phyloP scores from a whole-genome alignment of 805 yeast genomes.

The Hanseniaspora lachancei region DNA sequence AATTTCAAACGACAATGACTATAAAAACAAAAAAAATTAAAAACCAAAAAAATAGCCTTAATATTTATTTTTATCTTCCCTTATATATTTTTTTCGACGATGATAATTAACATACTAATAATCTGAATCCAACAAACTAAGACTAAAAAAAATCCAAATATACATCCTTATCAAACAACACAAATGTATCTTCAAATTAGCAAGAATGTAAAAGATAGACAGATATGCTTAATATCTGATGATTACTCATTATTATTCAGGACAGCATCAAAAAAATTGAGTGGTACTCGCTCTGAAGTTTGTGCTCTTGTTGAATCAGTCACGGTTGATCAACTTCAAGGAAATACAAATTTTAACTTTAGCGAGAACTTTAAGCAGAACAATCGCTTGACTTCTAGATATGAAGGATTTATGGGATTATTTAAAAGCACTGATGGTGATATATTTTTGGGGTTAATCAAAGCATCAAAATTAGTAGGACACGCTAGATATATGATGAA shows the following conservation, averaged over 20 bases:
- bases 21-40: neutral
- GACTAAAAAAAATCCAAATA: neutral
- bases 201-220: slow-evolving; percentile 52
- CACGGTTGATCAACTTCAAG: neutral
- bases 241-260: slow-evolving; percentile 49
- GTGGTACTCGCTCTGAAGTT: slow-evolving; percentile 17
- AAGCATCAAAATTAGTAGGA: slow-evolving; percentile 42
- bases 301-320: slow-evolving; percentile 8
- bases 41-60: neutral
- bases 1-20: neutral
- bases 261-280: slow-evolving; percentile 4
- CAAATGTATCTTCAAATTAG: slow-evolving; percentile 14
- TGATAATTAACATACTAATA: neutral
- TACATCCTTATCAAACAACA: neutral
- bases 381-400: slow-evolving; percentile 29
- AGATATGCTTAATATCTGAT: slow-evolving; percentile 51
- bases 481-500: slow-evolving; percentile 34
- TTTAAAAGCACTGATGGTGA: slow-evolving; percentile 37
- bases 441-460: slow-evolving; percentile 46
- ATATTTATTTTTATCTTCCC: neutral
- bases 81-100: too few species aligned
- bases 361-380: neutral
- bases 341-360: neutral
- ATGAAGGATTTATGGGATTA: slow-evolving; percentile 50
- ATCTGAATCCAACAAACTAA: too few species aligned